Percentiles rank a stretch among this genome's conserved stretches.
phyloP scores from a whole-genome alignment of 2,329 filamentous ascomycete genomes.

The Cylindrodendrum hubeiense region DNA sequence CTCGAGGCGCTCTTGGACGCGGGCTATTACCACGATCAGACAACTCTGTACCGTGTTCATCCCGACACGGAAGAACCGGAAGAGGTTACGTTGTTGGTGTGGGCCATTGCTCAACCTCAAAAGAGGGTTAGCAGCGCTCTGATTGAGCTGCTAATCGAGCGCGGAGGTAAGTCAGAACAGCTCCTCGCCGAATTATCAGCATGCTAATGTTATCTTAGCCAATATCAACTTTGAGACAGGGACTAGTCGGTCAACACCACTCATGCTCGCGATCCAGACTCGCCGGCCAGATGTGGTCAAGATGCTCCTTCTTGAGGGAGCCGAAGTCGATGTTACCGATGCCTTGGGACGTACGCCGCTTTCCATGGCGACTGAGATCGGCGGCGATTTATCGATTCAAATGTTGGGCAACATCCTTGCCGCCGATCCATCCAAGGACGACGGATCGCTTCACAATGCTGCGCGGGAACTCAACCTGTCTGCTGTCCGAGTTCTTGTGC shows the following conservation, averaged over 20 bases:
- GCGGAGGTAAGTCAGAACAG: conserved; percentile 49
- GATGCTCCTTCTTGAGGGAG: conserved; percentile 67
- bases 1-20: conserved; percentile 66
- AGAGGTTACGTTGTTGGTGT: conserved; percentile 67
- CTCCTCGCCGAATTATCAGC: not conserved
- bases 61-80: conserved; percentile 64
- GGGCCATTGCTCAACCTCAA: conserved; percentile 72
- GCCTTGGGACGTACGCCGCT: conserved; percentile 69
- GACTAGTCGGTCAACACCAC: conserved; percentile 65
- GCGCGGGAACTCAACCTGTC: conserved; percentile 69
- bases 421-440: conserved; percentile 69
- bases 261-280: conserved; percentile 70
- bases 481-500: conserved; percentile 67
- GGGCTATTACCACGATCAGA: conserved; percentile 71
- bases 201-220: conserved; percentile 50
- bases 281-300: conserved; percentile 69
- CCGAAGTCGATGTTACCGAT: conserved; percentile 71
- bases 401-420: conserved; percentile 68
- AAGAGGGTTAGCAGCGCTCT: conserved; percentile 71
- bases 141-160: conserved; percentile 67
- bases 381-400: conserved; percentile 64
- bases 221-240: conserved; percentile 69
- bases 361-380: conserved; percentile 68
- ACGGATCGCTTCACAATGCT: conserved; percentile 76
- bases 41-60: conserved; percentile 56